Base-by-base conservation (phyloP, 225 moss, liverwort and hornwort genomes). In the Rhytidiadelphus loreus region DNA sequence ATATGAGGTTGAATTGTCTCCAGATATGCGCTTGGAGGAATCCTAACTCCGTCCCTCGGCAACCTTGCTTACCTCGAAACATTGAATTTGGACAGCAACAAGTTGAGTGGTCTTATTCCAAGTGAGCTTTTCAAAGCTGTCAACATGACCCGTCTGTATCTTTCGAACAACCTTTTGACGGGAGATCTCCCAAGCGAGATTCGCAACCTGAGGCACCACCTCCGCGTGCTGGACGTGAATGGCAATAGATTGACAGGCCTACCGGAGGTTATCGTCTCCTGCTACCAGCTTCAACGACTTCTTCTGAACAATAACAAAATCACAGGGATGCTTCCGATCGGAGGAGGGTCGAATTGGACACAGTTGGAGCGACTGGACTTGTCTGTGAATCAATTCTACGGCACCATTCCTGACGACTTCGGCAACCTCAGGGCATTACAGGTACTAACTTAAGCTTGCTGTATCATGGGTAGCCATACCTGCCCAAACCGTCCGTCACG, bases 31-130 rank as follows among this genome's bases (percentile, higher is more conserved):
- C 91, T 97, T 33, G 88, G 87, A 43, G 96, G 97, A 68, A 89
- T 90, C n/a, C 81, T 97, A 7, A 90, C 96, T 37, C 86, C 93
- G 13, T 87, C 86, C 22, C 85, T 97, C 11, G 97, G 97, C 78
- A 90, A 91, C 81, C 93, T 97, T 48, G 55, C 80, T 14, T 60
- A 88, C 39, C 91, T 97, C 60, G 89, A 91, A 62, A 58, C 72
- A 39, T 35, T 96, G 60, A 90, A 93, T 65, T 78, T 97, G 87
- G 77, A 55, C 11, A 86, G 53, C 78, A 94, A 95, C 88, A 84
- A 83, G 78, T 83, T 96, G 79, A 88, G 77, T 14, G 96, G 96
- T 19, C 43, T 19, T 16, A 91, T 96, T 87, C 95, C 95, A 15
- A 50, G 86, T 5, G 88, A 82, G 74, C 90, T 95, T 35, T 94